A percentile compares a stretch with the other conserved stretches of the same genome.
phyloP scores from a whole-genome alignment of 192 early-diverging fungal species.

The Phycomyces blakesleeanus region DNA sequence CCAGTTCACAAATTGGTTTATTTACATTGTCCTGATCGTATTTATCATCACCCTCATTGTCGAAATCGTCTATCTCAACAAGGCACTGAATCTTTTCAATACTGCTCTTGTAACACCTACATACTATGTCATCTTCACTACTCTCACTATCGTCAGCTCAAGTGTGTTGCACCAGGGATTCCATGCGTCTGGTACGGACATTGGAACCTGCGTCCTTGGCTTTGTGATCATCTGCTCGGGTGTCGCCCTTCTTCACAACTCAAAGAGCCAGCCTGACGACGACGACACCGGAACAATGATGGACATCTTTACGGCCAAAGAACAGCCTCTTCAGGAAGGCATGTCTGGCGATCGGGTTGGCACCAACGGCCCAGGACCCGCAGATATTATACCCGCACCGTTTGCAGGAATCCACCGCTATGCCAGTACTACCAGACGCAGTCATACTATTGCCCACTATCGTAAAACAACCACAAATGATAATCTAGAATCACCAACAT shows the following conservation, averaged over 20 bases:
- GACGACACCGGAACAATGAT: background rate
- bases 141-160: conserved; percentile 86
- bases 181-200: conserved; percentile 62
- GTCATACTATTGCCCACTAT: conserved; percentile 3
- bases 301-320: too few relatives aligned
- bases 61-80: conserved; percentile 97
- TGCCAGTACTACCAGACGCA: conserved; percentile 17
- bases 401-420: conserved; percentile 23
- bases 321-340: background rate
- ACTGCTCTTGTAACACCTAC: conserved; percentile 85
- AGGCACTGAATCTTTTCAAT: conserved; percentile 90
- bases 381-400: conserved; percentile 22
- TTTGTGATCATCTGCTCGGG: conserved; percentile 89
- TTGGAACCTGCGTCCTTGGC: conserved; percentile 79
- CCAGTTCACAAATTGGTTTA: conserved; percentile 81
- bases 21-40: conserved; percentile 75
- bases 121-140: conserved; percentile 95
- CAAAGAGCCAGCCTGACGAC: conserved; percentile 27
- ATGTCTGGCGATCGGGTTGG: background rate
- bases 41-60: conserved; percentile 76
- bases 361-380: conserved; percentile 19
- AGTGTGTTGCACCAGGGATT: conserved; percentile 86
- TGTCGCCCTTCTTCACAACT: conserved; percentile 69
- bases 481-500: background rate
- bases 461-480: background rate